These are phyloP conservation scores for Teunomyces lycoperdinae DNA, from an alignment of 805 yeast species.

Conservation along the genomic window DNA sequence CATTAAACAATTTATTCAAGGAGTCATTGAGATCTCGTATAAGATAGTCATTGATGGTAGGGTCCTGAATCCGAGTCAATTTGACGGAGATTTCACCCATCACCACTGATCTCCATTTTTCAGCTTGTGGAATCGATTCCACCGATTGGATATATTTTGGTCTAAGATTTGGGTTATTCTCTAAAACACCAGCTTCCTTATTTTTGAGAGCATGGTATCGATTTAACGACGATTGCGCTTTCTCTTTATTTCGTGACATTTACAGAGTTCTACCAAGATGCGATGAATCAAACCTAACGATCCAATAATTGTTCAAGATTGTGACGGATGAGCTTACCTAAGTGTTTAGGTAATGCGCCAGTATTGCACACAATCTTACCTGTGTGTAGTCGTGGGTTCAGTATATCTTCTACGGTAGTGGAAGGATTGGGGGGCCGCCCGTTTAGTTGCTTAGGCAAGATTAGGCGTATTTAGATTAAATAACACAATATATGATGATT, in stretches of 20 bases:
- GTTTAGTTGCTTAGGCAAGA: no score
- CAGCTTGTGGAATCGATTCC: slow-evolving; percentile 58
- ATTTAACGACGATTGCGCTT: slow-evolving; percentile 67
- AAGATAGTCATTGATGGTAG: slow-evolving; percentile 50
- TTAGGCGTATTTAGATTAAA: no score
- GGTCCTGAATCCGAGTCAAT: slow-evolving; percentile 63
- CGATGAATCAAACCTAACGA: neutral
- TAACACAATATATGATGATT: no score
- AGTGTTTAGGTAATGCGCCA: no score
- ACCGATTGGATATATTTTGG: slow-evolving; percentile 61
- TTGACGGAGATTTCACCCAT: slow-evolving; percentile 61
- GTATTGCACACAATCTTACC: no score
- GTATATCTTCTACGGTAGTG: no score
- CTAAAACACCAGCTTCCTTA: slow-evolving; percentile 56
- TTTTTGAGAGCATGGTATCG: slow-evolving; percentile 63
- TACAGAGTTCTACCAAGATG: neutral
- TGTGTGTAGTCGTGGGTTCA: no score
- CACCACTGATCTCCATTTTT: slow-evolving; percentile 63
- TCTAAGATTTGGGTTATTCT: slow-evolving; percentile 52
- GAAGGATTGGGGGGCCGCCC: neutral
- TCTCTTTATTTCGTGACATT: slow-evolving; percentile 81
- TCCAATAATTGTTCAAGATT: neutral
- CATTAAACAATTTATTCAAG: slow-evolving; percentile 62
- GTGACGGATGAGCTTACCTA: no score
- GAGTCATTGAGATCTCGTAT: slow-evolving; percentile 74